Evolutionary conservation across 257 asterid genomes (phyloP), one percentile per base, ranked within the genome.

Genomic region (Nicotiana sylvestris): DNA sequence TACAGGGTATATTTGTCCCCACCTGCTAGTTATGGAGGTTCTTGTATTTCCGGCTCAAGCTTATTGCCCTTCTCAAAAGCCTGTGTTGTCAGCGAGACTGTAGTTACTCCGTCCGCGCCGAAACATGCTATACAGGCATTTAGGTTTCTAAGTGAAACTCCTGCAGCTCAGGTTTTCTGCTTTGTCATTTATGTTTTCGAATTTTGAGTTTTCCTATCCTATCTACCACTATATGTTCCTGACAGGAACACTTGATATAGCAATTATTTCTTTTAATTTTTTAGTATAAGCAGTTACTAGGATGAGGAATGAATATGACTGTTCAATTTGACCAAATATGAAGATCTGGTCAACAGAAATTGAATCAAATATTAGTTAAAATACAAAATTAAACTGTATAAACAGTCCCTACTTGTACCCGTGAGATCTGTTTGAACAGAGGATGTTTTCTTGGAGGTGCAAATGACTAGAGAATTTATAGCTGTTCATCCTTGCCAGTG

Each of bases 91-190:
- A 77, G 74, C 74, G 86, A 67, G 66, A 33, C 55, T 77, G 49
- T 81, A 15, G 79, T 35, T 56, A 81, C 85, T 29, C 76, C 88
- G 58, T 78, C 87, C 4, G 64, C 86, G 3, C 92, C 97, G 7
- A 84, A 87, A 64, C 85, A 89, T 80, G 97, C 93, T 12, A 67
- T 91, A 4, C 85, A 81, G 86, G 97, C 97, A 10, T 91, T 91
- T 78, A 88, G 77, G 90, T 53, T 90, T 68, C 86, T 92, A 9
- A 81, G 81, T 74, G 91, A 91, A 77, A 90, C 86, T 88, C 10
- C 97, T 9, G 78, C 30, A 30, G 93, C 90, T 43, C 90, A 90
- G 97, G 97, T 92, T 80, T 35, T 58, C 51, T 5, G 30, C 78
- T 12, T 25, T 46, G 35, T 53, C 46, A n/a, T 56, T 17, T 53